phyloP scores from a whole-genome alignment of 495 filamentous ascomycete species.

The Talaromyces adpressus region DNA sequence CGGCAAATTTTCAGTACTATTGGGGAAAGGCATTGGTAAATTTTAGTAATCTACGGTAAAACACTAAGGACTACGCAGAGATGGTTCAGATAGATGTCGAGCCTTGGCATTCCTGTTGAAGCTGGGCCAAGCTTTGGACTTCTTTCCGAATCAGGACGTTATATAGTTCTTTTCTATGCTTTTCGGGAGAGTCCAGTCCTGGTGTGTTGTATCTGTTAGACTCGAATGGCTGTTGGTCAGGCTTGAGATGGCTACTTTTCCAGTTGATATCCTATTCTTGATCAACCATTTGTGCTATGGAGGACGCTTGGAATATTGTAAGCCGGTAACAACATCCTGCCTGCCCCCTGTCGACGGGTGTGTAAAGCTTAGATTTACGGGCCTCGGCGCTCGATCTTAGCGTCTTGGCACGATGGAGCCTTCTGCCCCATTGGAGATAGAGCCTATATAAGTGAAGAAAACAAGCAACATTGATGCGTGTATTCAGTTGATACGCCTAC shows the following conservation, averaged over 20 bases:
- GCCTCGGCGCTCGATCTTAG: neutral
- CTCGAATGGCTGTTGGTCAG: neutral
- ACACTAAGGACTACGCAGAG: neutral
- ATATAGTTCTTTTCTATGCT: neutral
- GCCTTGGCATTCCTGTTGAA: neutral
- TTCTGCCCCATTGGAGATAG: too few species aligned
- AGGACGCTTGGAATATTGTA: neutral
- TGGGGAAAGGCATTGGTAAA: neutral
- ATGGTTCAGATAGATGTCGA: neutral
- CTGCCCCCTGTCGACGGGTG: neutral
- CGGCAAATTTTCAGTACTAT: neutral
- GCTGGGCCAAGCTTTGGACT: neutral
- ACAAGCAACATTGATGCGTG: neutral
- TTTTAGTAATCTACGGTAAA: neutral
- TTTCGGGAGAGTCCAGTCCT: too few species aligned
- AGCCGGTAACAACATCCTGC: neutral
- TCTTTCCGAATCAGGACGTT: neutral
- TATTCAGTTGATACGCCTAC: neutral
- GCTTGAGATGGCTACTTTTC: neutral
- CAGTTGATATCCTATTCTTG: neutral
- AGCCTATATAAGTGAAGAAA: neutral
- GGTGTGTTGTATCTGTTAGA: neutral
- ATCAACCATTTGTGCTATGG: neutral
- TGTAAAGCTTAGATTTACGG: neutral
- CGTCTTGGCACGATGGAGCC: too few species aligned